Percentiles rank a stretch among this genome's conserved stretches.
These are phyloP conservation scores for Solanum paucissectum DNA, from an alignment of 257 asterid genomes.

Conservation along the genomic window DNA sequence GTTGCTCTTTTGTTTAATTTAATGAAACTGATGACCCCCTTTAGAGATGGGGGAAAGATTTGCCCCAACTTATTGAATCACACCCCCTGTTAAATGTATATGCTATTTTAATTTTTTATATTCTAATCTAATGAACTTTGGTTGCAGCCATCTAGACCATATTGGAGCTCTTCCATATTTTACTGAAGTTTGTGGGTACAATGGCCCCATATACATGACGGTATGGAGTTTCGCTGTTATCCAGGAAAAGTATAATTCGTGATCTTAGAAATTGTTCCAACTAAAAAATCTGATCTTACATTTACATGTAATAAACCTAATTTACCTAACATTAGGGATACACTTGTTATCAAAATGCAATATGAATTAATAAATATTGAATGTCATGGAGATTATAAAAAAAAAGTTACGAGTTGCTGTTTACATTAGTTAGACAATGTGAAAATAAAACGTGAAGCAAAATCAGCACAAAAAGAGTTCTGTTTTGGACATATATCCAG, in stretches of 20 bases:
- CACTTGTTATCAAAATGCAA: background rate
- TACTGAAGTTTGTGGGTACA: slow-evolving; percentile 88
- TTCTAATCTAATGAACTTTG: background rate
- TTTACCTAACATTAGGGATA: background rate
- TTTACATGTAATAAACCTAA: background rate
- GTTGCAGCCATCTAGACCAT: slow-evolving; percentile 75
- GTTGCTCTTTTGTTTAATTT: background rate
- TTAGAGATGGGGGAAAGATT: background rate
- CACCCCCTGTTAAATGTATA: background rate
- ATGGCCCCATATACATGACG: slow-evolving; percentile 97
- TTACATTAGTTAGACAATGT: background rate
- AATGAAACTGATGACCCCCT: background rate
- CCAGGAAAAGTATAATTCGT: background rate
- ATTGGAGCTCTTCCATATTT: slow-evolving; percentile 95
- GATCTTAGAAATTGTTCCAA: background rate
- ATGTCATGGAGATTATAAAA: background rate
- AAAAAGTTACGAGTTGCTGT: background rate
- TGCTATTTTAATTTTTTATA: background rate
- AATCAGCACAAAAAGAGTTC: background rate
- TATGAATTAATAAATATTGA: background rate
- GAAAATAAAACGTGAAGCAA: background rate
- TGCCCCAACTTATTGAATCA: background rate
- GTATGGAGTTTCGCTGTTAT: slow-evolving; percentile 17
- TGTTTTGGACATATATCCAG: background rate
- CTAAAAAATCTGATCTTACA: background rate